Evolutionary conservation across 768 basidiomycete genomes (phyloP).

Genomic region (Phylloporus scabripes): DNA sequence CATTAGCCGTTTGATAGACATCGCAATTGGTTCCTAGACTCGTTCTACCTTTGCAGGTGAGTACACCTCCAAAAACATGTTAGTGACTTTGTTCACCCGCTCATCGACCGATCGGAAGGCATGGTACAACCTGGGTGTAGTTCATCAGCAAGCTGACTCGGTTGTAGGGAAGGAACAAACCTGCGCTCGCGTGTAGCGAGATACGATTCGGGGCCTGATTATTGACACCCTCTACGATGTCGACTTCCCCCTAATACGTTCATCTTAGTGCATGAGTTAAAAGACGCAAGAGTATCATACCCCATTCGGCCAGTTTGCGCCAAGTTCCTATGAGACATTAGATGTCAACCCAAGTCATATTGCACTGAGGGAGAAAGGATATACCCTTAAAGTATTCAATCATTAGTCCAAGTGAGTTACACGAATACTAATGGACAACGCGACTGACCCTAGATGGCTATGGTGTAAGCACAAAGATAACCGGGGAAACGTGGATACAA

Average conservation of each 20-base stretch:
- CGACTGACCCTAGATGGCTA: constrained; percentile 14
- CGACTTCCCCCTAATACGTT: constrained; percentile 25
- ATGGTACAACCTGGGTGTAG: constrained; percentile 28
- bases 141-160: neutral
- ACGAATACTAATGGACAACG: neutral
- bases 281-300: neutral
- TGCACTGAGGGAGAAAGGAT: neutral
- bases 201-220: constrained; percentile 19
- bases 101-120: constrained; percentile 26
- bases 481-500: neutral
- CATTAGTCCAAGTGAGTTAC: neutral
- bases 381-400: constrained; percentile 16
- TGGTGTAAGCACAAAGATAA: neutral
- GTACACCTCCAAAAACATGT: neutral
- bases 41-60: constrained; percentile 12
- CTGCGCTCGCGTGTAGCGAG: constrained; percentile 27
- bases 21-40: constrained; percentile 28
- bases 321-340: constrained; percentile 20
- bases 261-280: neutral
- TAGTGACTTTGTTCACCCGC: constrained; percentile 20
- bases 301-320: constrained; percentile 24
- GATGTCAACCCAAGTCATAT: neutral
- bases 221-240: constrained; percentile 35
- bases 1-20: constrained; percentile 24
- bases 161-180: constrained; percentile 9